These are phyloP conservation scores for Psidium guajava DNA, from an alignment of 345 rosid genomes.

Conservation along the genomic window DNA sequence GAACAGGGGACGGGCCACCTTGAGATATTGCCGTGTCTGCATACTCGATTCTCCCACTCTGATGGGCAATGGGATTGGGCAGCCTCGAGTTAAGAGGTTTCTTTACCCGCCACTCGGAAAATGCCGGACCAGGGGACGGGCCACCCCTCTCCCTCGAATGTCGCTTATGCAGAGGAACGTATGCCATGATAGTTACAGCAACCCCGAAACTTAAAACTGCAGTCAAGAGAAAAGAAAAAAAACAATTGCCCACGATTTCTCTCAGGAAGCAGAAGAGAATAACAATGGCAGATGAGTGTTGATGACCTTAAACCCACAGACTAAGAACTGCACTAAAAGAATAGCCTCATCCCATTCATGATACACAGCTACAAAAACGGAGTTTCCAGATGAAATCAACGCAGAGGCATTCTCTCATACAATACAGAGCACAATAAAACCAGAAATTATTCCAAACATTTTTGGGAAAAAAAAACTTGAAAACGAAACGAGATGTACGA, in stretches of 20 bases:
- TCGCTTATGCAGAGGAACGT: conserved; percentile 48
- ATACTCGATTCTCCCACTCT: background rate
- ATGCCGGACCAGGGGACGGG: background rate
- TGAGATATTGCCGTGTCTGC: background rate
- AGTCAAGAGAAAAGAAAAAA: background rate
- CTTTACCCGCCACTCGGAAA: background rate
- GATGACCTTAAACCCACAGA: background rate
- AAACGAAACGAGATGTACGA: background rate
- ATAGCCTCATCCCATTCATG: background rate
- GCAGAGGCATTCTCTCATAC: background rate
- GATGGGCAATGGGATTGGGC: background rate
- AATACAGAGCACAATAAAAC: background rate
- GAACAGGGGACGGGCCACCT: background rate
- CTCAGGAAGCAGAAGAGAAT: background rate
- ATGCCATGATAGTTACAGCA: conserved; percentile 27
- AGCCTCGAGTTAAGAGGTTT: background rate
- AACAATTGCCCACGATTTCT: background rate
- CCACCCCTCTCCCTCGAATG: conserved; percentile 12
- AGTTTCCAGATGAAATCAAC: background rate
- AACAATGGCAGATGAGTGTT: background rate
- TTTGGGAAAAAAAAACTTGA: no score
- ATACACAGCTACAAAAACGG: background rate
- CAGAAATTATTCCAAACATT: no score
- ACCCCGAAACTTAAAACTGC: background rate
- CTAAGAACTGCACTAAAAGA: background rate